Percentiles rank a stretch among this genome's conserved stretches.
Conservation (phyloP, 345 rosid genomes). For the Atalantia buxifolia region DNA sequence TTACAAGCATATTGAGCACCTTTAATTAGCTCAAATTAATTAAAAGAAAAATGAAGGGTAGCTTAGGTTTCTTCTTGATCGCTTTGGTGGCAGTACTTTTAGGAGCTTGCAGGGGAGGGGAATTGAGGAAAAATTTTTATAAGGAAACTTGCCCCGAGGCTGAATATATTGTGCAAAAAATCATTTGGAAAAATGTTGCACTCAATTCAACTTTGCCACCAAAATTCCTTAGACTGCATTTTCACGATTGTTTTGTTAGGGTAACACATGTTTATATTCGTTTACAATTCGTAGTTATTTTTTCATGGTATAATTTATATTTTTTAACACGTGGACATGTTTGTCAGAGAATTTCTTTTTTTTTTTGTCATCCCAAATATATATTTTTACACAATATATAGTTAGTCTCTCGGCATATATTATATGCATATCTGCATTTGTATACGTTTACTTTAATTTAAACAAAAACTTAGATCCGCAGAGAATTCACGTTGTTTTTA, state of each 20-base stretch:
- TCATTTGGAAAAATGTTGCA: slow-evolving; percentile 30
- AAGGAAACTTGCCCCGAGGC: slow-evolving; percentile 33
- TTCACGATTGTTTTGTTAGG: slow-evolving; percentile 54
- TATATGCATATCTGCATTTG: too few relatives aligned
- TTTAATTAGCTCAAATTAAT: not conserved
- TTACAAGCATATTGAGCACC: not conserved
- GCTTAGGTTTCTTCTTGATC: not conserved
- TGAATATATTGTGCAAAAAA: slow-evolving; percentile 24
- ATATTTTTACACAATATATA: too few relatives aligned
- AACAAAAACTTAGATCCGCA: not conserved
- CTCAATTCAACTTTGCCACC: slow-evolving; percentile 32
- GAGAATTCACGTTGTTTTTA: not conserved
- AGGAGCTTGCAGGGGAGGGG: slow-evolving; percentile 21
- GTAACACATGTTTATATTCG: slow-evolving; percentile 12
- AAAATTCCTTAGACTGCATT: slow-evolving; percentile 46
- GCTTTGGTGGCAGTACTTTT: not conserved
- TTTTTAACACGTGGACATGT: too few relatives aligned
- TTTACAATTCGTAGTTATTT: not conserved
- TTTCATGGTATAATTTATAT: too few relatives aligned
- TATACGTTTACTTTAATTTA: too few relatives aligned
- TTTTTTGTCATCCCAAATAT: too few relatives aligned
- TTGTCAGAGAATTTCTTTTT: too few relatives aligned
- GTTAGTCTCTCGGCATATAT: too few relatives aligned
- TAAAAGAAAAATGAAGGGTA: not conserved
- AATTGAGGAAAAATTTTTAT: slow-evolving; percentile 31